These are phyloP conservation scores for Auricularia heimuer DNA, from an alignment of 768 basidiomycete genomes.

Conservation along the genomic window DNA sequence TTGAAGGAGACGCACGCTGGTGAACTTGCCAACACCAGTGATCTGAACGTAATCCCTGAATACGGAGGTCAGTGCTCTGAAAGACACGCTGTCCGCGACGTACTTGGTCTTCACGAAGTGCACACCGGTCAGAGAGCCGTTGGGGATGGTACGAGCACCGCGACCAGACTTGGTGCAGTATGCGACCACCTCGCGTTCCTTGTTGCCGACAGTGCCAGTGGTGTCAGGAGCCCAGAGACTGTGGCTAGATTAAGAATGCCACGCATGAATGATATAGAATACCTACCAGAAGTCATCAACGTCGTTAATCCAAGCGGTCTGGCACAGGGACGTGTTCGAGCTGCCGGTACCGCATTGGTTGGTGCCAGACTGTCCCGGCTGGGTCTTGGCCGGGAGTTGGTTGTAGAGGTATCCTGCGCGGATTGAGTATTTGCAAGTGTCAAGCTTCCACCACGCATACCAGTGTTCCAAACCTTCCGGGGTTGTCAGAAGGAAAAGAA, in stretches of 20 bases:
- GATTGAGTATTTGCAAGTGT: too few species aligned
- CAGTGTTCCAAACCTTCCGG: slow-evolving; percentile 32
- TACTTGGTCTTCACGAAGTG: slow-evolving; percentile 35
- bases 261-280: too few species aligned
- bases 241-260: background rate
- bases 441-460: too few species aligned
- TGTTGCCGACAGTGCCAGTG: slow-evolving; percentile 47
- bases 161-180: slow-evolving; percentile 42
- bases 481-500: too few species aligned
- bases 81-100: too few species aligned
- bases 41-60: slow-evolving; percentile 28
- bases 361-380: slow-evolving; percentile 53
- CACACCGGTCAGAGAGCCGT: slow-evolving; percentile 29
- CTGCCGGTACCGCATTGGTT: slow-evolving; percentile 52
- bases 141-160: slow-evolving; percentile 32
- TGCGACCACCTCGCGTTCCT: slow-evolving; percentile 46
- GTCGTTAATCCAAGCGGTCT: slow-evolving; percentile 40
- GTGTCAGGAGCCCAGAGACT: slow-evolving; percentile 25
- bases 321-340: slow-evolving; percentile 53
- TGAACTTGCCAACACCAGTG: slow-evolving; percentile 31
- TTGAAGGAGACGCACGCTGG: slow-evolving; percentile 16
- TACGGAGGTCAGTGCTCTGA: too few species aligned
- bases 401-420: slow-evolving; percentile 30
- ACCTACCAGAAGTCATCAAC: slow-evolving; percentile 43
- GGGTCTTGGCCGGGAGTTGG: slow-evolving; percentile 26